Conservation (phyloP, 768 basidiomycete species). For the Phylloporus sp. region DNA sequence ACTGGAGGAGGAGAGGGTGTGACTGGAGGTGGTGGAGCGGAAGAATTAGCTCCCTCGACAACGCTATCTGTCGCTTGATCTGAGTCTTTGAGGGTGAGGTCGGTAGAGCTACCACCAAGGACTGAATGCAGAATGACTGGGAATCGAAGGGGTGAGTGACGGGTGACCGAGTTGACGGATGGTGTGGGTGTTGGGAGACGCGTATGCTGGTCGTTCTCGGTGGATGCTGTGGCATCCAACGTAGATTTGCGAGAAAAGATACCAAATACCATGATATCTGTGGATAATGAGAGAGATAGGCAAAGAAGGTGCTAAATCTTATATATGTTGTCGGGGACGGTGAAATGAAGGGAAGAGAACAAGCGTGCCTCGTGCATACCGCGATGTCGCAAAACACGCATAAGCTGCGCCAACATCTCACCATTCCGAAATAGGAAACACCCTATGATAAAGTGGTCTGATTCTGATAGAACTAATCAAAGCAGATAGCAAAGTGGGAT, state of each 20-base stretch:
- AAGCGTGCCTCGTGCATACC: slow-evolving; percentile 17
- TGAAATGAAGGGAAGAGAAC: slow-evolving; percentile 11
- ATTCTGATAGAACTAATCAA: no score
- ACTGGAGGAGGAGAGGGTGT: slow-evolving; percentile 34
- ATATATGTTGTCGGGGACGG: slow-evolving; percentile 1
- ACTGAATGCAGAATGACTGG: slow-evolving; percentile 11
- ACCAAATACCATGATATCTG: slow-evolving; percentile 36
- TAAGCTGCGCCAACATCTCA: slow-evolving; percentile 6
- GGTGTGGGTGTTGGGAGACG: slow-evolving; percentile 56
- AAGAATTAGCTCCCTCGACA: slow-evolving; percentile 6
- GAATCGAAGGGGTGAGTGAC: slow-evolving; percentile 22
- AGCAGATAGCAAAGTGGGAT: no score
- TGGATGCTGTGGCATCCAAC: slow-evolving; percentile 5
- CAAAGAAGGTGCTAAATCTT: slow-evolving; percentile 7
- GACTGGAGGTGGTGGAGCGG: slow-evolving; percentile 24
- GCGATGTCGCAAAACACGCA: slow-evolving; percentile 18
- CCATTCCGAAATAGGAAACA: slow-evolving; percentile 1
- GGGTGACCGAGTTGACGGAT: slow-evolving; percentile 37
- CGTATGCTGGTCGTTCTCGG: slow-evolving; percentile 3
- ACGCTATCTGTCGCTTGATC: slow-evolving; percentile 6
- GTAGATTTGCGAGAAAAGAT: slow-evolving; percentile 38
- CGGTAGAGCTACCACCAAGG: slow-evolving; percentile 20
- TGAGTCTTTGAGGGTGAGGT: slow-evolving; percentile 18
- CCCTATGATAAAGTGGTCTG: not conserved
- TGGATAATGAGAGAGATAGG: not conserved